Evolutionary conservation across 2,329 filamentous ascomycete species (phyloP), one percentile per base, ranked within the genome.

Genomic region (Epichloe scottii): DNA sequence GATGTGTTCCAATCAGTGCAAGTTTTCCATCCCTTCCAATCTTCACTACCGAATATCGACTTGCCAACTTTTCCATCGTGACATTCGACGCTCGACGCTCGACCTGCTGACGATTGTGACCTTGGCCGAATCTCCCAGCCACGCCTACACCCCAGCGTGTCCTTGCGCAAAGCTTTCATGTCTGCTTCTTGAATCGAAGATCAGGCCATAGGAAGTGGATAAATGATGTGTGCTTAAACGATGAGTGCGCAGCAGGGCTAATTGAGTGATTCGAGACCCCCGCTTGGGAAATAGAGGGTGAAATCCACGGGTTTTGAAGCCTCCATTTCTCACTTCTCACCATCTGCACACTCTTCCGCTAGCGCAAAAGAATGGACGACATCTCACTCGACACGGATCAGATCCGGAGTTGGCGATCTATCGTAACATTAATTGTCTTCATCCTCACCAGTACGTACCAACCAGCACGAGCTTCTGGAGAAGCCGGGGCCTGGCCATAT

Each of bases 381-480:
- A 38, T 51, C 12, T 48, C 50, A 2, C 35, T 54, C 7, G 54
- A 58, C 39, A 63, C 64, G 30, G 55, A 51, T 45, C 53, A 60
- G 30, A 87, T 88, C 59, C 75, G 65, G 50, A 65, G 77, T 52
- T 87, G 83, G 84, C 73, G 77, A 47, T 86, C 84, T 15, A 87
- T 88, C 47, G 66, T 87, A 51, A 87, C 83, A 0, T 71, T 88
- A 35, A 67, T 88, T 49, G 75, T 83, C 43, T 88, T 88, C 59
- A 69, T 87, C 35, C 42, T 85, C 40, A 83, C 84, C 4, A 88
- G 84, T 87, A 68, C 33, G 46, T 46, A 34, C n/a, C 45, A 73
- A 34, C n/a, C 45, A 73, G 82, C 78, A 19, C 43, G 33, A 33
- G 41, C 40, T 34, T 17, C 12, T 39, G 23, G 11, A 30, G 26